phyloP scores from a whole-genome alignment of 2,329 filamentous ascomycete species.

The Thelonectria olida region DNA sequence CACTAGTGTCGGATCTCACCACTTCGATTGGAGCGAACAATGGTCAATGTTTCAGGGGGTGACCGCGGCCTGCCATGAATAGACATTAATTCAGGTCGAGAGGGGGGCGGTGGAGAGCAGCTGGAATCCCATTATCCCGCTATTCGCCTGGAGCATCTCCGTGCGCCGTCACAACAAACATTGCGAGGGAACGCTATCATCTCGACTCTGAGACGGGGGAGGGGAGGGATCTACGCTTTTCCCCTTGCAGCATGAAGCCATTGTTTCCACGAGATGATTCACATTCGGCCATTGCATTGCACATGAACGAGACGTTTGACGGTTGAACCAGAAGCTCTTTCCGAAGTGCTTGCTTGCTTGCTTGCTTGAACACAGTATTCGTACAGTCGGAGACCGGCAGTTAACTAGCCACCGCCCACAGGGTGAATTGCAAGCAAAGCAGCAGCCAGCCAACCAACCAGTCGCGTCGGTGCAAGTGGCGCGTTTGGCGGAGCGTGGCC shows the following conservation, averaged over 20 bases:
- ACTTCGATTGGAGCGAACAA: conserved; percentile 32
- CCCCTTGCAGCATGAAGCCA: conserved; percentile 5
- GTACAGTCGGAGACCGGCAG: conserved; percentile 8
- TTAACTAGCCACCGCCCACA: no score
- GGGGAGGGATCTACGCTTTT: conserved; percentile 21
- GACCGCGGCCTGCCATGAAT: conserved; percentile 14
- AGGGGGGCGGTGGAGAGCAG: conserved; percentile 27
- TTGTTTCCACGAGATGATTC: not conserved
- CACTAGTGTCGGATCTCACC: conserved; percentile 32
- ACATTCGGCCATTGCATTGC: not conserved
- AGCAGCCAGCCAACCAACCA: conserved; percentile 3
- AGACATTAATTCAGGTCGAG: conserved; percentile 34
- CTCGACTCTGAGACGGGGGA: conserved; percentile 5
- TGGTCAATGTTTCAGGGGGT: conserved; percentile 40
- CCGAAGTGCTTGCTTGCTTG: no score
- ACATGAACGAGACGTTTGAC: not conserved
- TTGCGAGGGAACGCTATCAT: conserved; percentile 14
- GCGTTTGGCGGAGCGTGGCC: conserved; percentile 34
- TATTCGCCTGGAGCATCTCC: conserved; percentile 13
- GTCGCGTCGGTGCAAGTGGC: conserved; percentile 24
- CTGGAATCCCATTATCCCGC: conserved; percentile 34
- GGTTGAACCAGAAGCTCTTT: not conserved
- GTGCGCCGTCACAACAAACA: conserved; percentile 21
- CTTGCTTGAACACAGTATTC: conserved; percentile 4
- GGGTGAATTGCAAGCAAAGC: no score